Evolutionary conservation across 139 green algal species (phyloP), one percentile per base, ranked within the genome.

Genomic region (Tetraselmis striata): DNA sequence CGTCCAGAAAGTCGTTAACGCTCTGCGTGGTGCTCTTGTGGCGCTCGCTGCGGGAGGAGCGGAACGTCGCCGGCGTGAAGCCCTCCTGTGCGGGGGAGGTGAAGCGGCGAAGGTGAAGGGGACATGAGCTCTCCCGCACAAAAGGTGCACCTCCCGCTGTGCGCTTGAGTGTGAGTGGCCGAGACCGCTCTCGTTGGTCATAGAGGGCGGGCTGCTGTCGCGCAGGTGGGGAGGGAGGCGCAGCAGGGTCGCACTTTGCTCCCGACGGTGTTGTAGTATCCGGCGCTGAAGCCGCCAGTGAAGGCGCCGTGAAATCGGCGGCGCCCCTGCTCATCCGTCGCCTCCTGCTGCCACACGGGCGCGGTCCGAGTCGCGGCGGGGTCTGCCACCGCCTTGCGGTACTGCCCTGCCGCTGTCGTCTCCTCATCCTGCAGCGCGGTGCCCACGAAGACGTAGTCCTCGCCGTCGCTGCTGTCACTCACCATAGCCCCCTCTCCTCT

Each of bases 241-340:
- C 45, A 67, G 45, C 18, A 67, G 81, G 29, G 1, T 1, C 86
- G 79, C 78, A 95, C 92, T 86, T 91, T 88, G 59, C 86, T 95
- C 28, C 92, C 95, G 23, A 98, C 96, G 24, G 94, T 97, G 90
- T 99, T 99, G 88, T 91, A 98, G 86, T 96, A 98, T 1, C 96
- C 96, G 0, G 96, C 96, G 26, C 85, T 94, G 82, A 94, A 99
- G 5, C 96, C 96, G 1, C 96, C 96, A 11, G 94, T 98, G 86
- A 99, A 99, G 23, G 96, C 96, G 28, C 96, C 96, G 89, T 99
- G 96, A 81, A 99, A 98, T 23, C 91, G 85, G 11, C 91, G 84
- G 23, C 93, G 82, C 0, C 95, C 95, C 76, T 97, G 82, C 31
- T 89, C 94, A 67, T 98, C 95, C 1, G 91, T 95, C 0, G 87